These are phyloP conservation scores for Tremella fuciformis DNA, from an alignment of 768 basidiomycete genomes.

Conservation along the genomic window DNA sequence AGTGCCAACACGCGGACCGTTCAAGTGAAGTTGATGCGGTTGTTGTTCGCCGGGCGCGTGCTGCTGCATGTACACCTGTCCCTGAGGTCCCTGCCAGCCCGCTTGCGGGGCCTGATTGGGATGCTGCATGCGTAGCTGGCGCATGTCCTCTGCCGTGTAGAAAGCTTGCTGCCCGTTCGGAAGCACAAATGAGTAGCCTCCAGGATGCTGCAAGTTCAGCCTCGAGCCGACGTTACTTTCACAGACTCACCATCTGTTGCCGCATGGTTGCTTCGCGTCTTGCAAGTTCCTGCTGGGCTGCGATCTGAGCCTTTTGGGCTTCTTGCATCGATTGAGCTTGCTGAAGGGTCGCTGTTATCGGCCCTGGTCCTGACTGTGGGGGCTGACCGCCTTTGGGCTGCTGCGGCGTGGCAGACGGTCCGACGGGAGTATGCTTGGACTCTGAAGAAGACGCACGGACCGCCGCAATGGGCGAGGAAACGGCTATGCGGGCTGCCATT, in stretches of 20 bases:
- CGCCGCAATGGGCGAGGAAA: conserved; percentile 4
- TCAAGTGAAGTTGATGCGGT: background rate
- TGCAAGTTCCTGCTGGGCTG: conserved; percentile 2
- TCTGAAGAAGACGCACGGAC: conserved; percentile 8
- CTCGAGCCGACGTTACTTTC: background rate
- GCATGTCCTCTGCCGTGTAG: background rate
- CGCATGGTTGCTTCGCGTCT: background rate
- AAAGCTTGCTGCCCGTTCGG: background rate
- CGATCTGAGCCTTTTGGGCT: conserved; percentile 9
- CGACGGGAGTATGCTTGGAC: background rate
- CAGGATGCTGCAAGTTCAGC: background rate
- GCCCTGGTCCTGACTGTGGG: background rate
- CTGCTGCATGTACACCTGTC: background rate
- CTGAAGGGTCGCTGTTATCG: conserved; percentile 2
- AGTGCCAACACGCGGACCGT: background rate
- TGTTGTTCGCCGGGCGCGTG: background rate
- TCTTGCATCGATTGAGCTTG: conserved; percentile 1
- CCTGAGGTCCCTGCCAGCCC: conserved; percentile 2
- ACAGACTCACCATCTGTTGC: background rate
- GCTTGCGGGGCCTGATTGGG: conserved; percentile 5
- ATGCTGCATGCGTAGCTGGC: conserved; percentile 5
- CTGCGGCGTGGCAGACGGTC: conserved; percentile 3
- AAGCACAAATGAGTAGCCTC: background rate
- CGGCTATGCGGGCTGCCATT: conserved; percentile 9
- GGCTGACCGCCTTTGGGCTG: background rate